Conservation (phyloP, 2,329 filamentous ascomycete species). For the Arthrobotrys musiformis region DNA sequence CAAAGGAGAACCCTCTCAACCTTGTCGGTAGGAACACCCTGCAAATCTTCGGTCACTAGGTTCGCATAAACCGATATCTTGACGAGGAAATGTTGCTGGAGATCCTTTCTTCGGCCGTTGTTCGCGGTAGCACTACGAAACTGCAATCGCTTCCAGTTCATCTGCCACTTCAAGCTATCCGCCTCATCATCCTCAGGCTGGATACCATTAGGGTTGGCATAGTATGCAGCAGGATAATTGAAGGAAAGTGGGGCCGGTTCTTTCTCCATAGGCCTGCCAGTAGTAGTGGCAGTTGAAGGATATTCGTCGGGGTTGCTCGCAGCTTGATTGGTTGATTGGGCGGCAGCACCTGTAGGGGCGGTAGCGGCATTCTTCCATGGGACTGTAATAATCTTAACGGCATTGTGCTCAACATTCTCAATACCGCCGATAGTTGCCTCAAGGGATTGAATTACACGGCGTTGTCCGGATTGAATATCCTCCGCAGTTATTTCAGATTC, state of each 20-base stretch:
- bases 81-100: conserved; percentile 95
- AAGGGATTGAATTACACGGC: conserved; percentile 62
- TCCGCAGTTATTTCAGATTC: conserved; percentile 85
- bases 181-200: conserved; percentile 74
- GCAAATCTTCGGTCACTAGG: conserved; percentile 63
- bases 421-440: conserved; percentile 91
- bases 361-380: conserved; percentile 94
- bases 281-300: conserved; percentile 38
- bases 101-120: conserved; percentile 90
- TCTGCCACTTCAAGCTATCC: conserved; percentile 88
- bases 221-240: conserved; percentile 74
- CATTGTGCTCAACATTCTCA: conserved; percentile 91
- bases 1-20: conserved; percentile 77
- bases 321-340: conserved; percentile 56
- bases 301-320: conserved; percentile 29
- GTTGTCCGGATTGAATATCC: conserved; percentile 64
- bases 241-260: conserved; percentile 74
- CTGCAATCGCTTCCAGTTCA: conserved; percentile 92
- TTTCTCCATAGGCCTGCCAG: conserved; percentile 69
- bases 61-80: conserved; percentile 87
- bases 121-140: conserved; percentile 96
- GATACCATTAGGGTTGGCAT: conserved; percentile 63
- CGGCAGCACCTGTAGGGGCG: conserved; percentile 73
- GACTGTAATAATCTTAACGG: conserved; percentile 93
- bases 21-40: conserved; percentile 72